A percentile compares a stretch with the other conserved stretches of the same genome.
These are phyloP conservation scores for Trichoderma oligosporum DNA, from an alignment of 2,329 filamentous ascomycete species.

Conservation along the genomic window DNA sequence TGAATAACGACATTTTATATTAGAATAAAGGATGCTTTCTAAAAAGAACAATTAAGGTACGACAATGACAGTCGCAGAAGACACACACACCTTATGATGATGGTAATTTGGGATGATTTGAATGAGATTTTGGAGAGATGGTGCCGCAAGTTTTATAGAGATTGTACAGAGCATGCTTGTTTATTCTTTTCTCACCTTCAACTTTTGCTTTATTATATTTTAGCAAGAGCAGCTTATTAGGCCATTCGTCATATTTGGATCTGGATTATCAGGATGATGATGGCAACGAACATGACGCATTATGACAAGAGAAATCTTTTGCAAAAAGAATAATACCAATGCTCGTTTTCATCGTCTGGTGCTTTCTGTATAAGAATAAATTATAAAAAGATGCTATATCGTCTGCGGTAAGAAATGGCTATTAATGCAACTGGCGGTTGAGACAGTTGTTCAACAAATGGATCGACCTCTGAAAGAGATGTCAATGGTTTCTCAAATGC, in stretches of 20 bases:
- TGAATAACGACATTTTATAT: not conserved
- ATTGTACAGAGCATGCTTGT: conserved; percentile 7
- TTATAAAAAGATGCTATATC: no score
- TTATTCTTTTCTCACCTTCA: not conserved
- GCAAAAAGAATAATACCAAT: not conserved
- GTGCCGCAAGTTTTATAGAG: conserved; percentile 15
- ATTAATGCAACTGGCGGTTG: no score
- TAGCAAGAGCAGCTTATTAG: not conserved
- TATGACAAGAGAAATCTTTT: conserved; percentile 29
- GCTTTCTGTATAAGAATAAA: not conserved
- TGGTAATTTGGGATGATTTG: not conserved
- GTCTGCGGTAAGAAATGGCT: no score
- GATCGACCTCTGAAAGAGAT: no score
- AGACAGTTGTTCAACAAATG: no score
- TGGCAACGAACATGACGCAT: conserved; percentile 34
- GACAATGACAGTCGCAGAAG: not conserved
- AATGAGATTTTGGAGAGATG: conserved; percentile 4
- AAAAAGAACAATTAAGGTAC: not conserved
- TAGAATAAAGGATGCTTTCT: not conserved
- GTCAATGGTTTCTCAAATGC: no score
- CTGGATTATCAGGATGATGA: conserved; percentile 32
- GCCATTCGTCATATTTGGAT: conserved; percentile 21
- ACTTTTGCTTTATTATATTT: not conserved
- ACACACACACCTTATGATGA: conserved; percentile 2
- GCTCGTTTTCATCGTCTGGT: not conserved